These are phyloP conservation scores for Didymella sp. DNA, from an alignment of 2,329 filamentous ascomycete species.

Conservation along the genomic window DNA sequence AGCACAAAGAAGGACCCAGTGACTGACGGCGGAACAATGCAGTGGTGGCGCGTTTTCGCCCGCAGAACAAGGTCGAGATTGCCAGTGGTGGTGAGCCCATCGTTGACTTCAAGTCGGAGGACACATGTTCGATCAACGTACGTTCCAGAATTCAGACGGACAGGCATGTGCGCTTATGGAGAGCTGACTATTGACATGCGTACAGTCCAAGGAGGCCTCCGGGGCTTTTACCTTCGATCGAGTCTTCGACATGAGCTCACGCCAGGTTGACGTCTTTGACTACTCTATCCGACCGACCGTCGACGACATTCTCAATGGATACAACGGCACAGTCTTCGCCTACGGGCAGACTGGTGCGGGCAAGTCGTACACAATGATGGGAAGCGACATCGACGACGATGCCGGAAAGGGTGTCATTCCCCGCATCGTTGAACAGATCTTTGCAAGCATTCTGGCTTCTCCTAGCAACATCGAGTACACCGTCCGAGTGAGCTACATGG, in stretches of 20 bases:
- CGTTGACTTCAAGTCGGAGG: slow-evolving; percentile 84
- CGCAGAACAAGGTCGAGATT: slow-evolving; percentile 94
- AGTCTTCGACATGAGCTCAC: slow-evolving; percentile 92
- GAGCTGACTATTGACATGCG: slow-evolving; percentile 23
- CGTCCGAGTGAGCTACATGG: slow-evolving; percentile 99
- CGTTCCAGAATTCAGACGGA: slow-evolving; percentile 36
- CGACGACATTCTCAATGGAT: slow-evolving; percentile 97
- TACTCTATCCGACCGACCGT: slow-evolving; percentile 96
- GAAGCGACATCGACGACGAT: slow-evolving; percentile 89
- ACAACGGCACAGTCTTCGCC: slow-evolving; percentile 98
- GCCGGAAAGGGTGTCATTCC: slow-evolving; percentile 92
- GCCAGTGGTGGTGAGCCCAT: slow-evolving; percentile 90
- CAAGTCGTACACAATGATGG: slow-evolving; percentile 99
- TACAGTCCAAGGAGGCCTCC: slow-evolving; percentile 79
- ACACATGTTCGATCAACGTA: slow-evolving; percentile 88
- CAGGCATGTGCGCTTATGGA: not conserved
- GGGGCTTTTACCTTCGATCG: slow-evolving; percentile 93
- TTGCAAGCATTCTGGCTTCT: slow-evolving; percentile 90
- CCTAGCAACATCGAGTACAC: slow-evolving; percentile 96
- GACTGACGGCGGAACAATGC: slow-evolving; percentile 38
- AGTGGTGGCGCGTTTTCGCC: slow-evolving; percentile 97
- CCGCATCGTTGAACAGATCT: slow-evolving; percentile 96
- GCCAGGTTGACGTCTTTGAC: slow-evolving; percentile 93
- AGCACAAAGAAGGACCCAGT: not conserved
- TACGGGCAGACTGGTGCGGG: slow-evolving; percentile 98